Evolutionary conservation across 2,329 filamentous ascomycete genomes (phyloP), one percentile per base, ranked within the genome.

Genomic region (Beauveria sp.): DNA sequence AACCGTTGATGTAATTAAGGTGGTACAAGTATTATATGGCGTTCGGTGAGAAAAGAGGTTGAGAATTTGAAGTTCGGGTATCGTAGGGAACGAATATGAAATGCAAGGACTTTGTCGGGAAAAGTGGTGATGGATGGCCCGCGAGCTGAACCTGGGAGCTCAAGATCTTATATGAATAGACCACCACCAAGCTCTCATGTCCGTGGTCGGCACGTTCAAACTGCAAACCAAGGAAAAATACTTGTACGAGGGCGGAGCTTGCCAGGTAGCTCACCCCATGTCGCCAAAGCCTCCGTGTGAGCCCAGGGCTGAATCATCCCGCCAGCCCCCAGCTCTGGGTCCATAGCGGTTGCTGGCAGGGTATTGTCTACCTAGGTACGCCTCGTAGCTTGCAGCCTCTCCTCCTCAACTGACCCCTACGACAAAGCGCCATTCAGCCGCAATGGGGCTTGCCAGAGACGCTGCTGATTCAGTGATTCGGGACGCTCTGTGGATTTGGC

Each of bases 281-380:
- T 54, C n/a, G 24, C 30, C 22, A 26, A 34, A 30, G 55, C 44
- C 26, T 28, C 20, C 54, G 22, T 53, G 44, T 47, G 34, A 61
- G 59, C 59, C 52, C 59, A 61, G 53, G 54, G 59, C 46, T 61
- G 59, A 61, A 59, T 59, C 2, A 22, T 30, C n/a, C 37, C 37
- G 47, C 14, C 20, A 37, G 20, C 18, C 24, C 4, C 5, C 34
- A 37, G 30, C 34, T 4, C 34, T 37, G 20, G 48, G 5, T 3
- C 6, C 37, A 24, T 26, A 54, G 28, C 48, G 53, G 52, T 12
- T 52, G 46, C 60, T 55, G 51, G 53, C 55, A 59, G 48, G 24
- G n/a, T n/a, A 22, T 14, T 14, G 12, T 37, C 14, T 28, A 22
- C 22, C 22, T 22, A 22, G 22, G 22, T 22, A 28, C 41, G n/a